Evolutionary conservation across 2,329 filamentous ascomycete species (phyloP).

Genomic region (Neophaeococcomyces mojaviensis): DNA sequence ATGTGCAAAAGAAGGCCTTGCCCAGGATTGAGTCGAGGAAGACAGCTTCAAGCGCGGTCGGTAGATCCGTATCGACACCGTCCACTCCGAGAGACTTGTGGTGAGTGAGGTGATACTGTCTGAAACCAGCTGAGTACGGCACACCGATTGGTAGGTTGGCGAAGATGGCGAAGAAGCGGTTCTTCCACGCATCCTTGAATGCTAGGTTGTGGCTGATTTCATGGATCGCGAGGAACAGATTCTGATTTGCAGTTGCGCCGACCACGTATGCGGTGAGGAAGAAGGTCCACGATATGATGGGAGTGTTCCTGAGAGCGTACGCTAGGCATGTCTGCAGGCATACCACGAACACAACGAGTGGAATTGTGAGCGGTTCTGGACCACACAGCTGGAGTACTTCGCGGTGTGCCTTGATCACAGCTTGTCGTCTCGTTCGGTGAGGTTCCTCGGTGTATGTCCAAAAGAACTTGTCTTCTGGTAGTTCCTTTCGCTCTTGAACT

Average conservation of each 20-base stretch:
- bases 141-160: constrained; percentile 94
- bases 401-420: constrained; percentile 96
- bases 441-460: constrained; percentile 99
- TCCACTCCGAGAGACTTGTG: constrained; percentile 98
- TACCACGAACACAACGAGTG: constrained; percentile 77
- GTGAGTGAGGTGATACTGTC: constrained; percentile 96
- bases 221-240: constrained; percentile 96
- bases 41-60: constrained; percentile 81
- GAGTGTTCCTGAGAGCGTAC: constrained; percentile 65
- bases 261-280: constrained; percentile 82
- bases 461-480: constrained; percentile 63
- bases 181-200: constrained; percentile 71
- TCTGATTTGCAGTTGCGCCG: constrained; percentile 94
- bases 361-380: constrained; percentile 92
- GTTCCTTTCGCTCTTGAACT: not conserved
- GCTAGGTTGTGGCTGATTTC: constrained; percentile 98
- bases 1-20: constrained; percentile 98
- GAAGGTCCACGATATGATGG: constrained; percentile 77
- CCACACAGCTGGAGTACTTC: constrained; percentile 98
- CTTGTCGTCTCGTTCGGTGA: constrained; percentile 78
- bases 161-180: constrained; percentile 81
- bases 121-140: constrained; percentile 92
- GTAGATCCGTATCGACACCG: constrained; percentile 90
- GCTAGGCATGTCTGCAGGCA: constrained; percentile 71
- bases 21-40: constrained; percentile 88